Evolutionary conservation across 345 rosid species (phyloP).

Genomic region (Odontarrhena argentea): DNA sequence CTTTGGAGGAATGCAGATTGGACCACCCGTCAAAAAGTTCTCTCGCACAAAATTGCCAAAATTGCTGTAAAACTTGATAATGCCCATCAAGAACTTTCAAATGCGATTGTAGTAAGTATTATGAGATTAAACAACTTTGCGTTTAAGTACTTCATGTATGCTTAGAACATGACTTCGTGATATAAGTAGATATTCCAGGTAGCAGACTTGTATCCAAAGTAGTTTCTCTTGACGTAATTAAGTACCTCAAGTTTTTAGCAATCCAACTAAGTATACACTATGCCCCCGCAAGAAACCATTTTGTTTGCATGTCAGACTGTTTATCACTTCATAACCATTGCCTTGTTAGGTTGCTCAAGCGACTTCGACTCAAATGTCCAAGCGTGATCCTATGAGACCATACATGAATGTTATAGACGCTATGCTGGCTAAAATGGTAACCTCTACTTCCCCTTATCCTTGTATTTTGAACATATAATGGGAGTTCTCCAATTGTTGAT

Average conservation of each 20-base stretch:
- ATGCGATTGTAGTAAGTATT: slow-evolving; percentile 88
- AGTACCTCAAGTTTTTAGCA: slow-evolving; percentile 19
- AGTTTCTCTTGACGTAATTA: neutral
- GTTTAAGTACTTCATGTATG: neutral
- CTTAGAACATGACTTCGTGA: neutral
- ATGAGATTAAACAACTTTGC: neutral
- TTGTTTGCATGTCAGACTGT: slow-evolving; percentile 16
- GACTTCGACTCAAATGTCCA: slow-evolving; percentile 98
- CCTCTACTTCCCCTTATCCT: slow-evolving; percentile 13
- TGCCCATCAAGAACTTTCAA: slow-evolving; percentile 96
- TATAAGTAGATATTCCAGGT: slow-evolving; percentile 15
- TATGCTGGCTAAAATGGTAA: slow-evolving; percentile 88
- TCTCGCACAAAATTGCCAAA: slow-evolving; percentile 96
- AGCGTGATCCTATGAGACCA: slow-evolving; percentile 96
- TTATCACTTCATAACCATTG: slow-evolving; percentile 22
- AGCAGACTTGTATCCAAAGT: slow-evolving; percentile 9
- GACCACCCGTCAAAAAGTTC: slow-evolving; percentile 91
- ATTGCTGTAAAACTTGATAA: slow-evolving; percentile 97
- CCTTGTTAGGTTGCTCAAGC: slow-evolving; percentile 91
- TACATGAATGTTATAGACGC: slow-evolving; percentile 94
- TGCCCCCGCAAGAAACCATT: neutral
- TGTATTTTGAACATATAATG: neutral
- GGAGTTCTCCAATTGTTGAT: slow-evolving; percentile 16
- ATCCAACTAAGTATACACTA: neutral
- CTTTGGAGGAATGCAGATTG: slow-evolving; percentile 93